These are phyloP conservation scores for Suillus subluteus DNA, from an alignment of 768 basidiomycete species.

Conservation along the genomic window DNA sequence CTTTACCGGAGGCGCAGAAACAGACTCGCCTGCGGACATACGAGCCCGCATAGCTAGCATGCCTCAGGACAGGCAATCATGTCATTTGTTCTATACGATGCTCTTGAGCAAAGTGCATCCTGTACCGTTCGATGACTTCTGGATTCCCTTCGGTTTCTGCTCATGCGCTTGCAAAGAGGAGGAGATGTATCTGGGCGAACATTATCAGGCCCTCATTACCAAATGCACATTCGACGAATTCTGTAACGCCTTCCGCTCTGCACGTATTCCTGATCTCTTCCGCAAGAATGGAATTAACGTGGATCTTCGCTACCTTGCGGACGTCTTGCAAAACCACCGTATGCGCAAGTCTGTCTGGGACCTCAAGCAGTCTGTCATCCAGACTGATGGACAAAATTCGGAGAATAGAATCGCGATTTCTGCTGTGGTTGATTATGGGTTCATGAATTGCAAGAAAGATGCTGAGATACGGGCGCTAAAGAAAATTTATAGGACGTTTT, in stretches of 20 bases:
- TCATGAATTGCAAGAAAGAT: constrained; percentile 16
- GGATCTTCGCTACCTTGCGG: neutral
- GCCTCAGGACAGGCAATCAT: constrained; percentile 4
- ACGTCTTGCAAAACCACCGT: neutral
- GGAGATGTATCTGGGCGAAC: constrained; percentile 2
- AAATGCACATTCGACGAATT: constrained; percentile 21
- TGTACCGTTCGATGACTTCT: neutral
- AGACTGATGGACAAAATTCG: neutral
- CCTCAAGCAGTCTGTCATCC: constrained; percentile 12
- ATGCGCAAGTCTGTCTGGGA: constrained; percentile 18
- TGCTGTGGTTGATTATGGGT: constrained; percentile 17
- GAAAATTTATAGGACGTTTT: constrained; percentile 36
- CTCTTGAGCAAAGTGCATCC: constrained; percentile 10
- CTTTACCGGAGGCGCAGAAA: constrained; percentile 14
- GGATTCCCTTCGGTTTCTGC: constrained; percentile 26
- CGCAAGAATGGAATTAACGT: constrained; percentile 5
- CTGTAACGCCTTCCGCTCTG: constrained; percentile 7
- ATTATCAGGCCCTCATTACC: constrained; percentile 11
- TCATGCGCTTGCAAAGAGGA: constrained; percentile 18
- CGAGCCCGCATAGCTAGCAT: constrained; percentile 4
- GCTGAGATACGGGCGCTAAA: constrained; percentile 27
- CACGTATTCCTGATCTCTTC: constrained; percentile 14
- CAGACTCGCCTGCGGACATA: constrained; percentile 7
- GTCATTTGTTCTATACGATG: constrained; percentile 6
- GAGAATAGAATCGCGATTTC: neutral